Percentiles rank a stretch among this genome's conserved stretches.
Evolutionary conservation across 1,284 basidiomycete species (phyloP).

Genomic region (Trichosporon ovoides): DNA sequence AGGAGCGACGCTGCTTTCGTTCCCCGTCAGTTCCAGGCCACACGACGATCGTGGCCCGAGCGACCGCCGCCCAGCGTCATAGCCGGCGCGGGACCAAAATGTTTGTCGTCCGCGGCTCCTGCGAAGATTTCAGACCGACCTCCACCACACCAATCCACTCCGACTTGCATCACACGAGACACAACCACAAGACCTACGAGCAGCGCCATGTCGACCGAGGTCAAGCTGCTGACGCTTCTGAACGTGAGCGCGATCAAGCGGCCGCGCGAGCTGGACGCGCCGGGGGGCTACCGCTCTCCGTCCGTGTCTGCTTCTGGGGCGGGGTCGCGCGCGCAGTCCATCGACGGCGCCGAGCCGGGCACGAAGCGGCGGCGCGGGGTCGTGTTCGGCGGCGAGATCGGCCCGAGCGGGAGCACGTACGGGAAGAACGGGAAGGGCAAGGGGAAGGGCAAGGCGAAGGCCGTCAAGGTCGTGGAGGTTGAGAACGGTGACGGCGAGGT

Average conservation of each 20-base stretch:
- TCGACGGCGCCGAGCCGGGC: conserved; percentile 6
- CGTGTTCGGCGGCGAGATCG: conserved; percentile 44
- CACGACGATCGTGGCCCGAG: no score
- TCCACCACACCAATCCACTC: background rate
- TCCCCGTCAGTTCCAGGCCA: no score
- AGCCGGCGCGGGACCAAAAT: background rate
- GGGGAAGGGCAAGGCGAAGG: conserved; percentile 10
- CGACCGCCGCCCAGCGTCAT: background rate
- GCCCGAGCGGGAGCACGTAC: conserved; percentile 44
- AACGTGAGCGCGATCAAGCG: conserved; percentile 78
- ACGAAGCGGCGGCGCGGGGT: conserved; percentile 39
- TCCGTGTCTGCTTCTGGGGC: background rate
- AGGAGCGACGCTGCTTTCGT: no score
- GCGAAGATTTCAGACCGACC: conserved; percentile 2
- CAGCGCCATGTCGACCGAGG: conserved; percentile 50
- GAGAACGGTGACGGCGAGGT: conserved; percentile 16
- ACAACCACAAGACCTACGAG: background rate
- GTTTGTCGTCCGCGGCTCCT: background rate
- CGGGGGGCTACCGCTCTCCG: conserved; percentile 47
- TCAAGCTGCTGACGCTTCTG: conserved; percentile 79
- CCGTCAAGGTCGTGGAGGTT: conserved; percentile 16
- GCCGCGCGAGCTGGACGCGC: conserved; percentile 47
- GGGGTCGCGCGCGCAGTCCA: background rate
- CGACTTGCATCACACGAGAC: background rate
- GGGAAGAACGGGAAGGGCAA: conserved; percentile 25